Evolutionary conservation across 345 rosid species (phyloP), one percentile per base, ranked within the genome.

Genomic region (Eucalyptus curtisii): DNA sequence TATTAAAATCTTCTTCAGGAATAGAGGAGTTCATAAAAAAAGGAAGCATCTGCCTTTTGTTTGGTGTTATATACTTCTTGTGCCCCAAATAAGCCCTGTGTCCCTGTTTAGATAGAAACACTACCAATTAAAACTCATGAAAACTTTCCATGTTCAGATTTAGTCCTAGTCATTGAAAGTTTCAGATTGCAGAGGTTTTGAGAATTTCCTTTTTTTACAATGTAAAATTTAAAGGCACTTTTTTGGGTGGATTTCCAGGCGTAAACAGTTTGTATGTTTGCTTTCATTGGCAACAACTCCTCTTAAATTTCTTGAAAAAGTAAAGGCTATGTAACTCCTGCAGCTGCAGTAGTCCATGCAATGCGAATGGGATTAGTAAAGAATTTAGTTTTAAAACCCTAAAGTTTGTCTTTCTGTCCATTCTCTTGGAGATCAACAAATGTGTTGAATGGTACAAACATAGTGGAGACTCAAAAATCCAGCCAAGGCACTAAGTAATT

Each of bases 1-100:
- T 91, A 53, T 86, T 93, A 92, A 98, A 96, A 92, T 97, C 96
- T 31, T 94, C 90, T 92, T 92, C 95, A 3, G 95, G 92, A n/a
- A 97, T 91, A 59, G 99, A 93, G 45, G 94, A 90, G 90, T 94
- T 94, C 64, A 95, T 91, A 89, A 98, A 96, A 89, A 94, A 95
- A 48, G 95, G 98, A 5, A 98, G 98, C 99, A 97, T 96, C 16
- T 97, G 99, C 81, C 97, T 93, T 93, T 98, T 96, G 95, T 96
- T 98, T 44, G 99, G 97, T 50, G 99, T 97, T 49, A 97, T 93
- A 45, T 93, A 94, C 94, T 98, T 97, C 93, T 94, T 98, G 87
- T 86, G 87, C 66, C 87, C 87, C 45, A 44, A 53, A 50, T 86
- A 86, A 33, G 87, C 87, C 87, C 87, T 86, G 48, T 96, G 93